A percentile compares a stretch with the other conserved stretches of the same genome.
Evolutionary conservation across 306 rosid genomes (phyloP).

Genomic region (Alnus rubra): DNA sequence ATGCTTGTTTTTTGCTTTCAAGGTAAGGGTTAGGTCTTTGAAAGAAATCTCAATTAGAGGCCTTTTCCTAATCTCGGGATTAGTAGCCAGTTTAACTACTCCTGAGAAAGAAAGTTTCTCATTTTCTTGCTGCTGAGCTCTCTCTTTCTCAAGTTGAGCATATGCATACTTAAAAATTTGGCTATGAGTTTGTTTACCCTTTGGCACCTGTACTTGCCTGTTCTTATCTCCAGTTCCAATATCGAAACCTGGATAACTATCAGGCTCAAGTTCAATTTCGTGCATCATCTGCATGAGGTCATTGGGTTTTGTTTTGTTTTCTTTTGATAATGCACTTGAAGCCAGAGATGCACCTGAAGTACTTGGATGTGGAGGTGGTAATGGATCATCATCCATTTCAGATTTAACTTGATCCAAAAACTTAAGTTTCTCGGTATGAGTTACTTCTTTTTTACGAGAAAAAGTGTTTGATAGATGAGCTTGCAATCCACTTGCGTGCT

Average conservation of each 20-base stretch:
- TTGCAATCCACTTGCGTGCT: conserved; percentile 78
- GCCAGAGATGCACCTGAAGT: conserved; percentile 40
- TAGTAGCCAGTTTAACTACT: conserved; percentile 73
- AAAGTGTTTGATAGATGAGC: conserved; percentile 74
- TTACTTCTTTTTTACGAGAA: conserved; percentile 47
- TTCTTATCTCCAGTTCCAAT: conserved; percentile 38
- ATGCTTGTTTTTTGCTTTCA: conserved; percentile 77
- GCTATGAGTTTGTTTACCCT: conserved; percentile 64
- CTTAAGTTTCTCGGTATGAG: conserved; percentile 45
- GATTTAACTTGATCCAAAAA: conserved; percentile 48
- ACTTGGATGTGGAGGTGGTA: conserved; percentile 31
- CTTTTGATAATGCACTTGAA: conserved; percentile 41
- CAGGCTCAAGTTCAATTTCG: conserved; percentile 65
- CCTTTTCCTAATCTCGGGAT: conserved; percentile 55
- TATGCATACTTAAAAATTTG: conserved; percentile 87
- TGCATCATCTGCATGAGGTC: conserved; percentile 47
- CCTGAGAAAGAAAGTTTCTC: conserved; percentile 83
- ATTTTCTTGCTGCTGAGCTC: conserved; percentile 77
- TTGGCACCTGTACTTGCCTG: conserved; percentile 35
- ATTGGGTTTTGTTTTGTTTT: conserved; percentile 41
- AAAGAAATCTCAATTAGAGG: conserved; percentile 89
- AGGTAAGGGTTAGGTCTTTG: conserved; percentile 75
- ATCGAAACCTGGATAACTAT: conserved; percentile 41
- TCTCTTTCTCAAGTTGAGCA: conserved; percentile 90
- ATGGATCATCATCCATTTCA: conserved; percentile 41